A percentile compares a stretch with the other conserved stretches of the same genome.
These are phyloP conservation scores for Cicer cuneatum DNA, from an alignment of 306 rosid species.

Conservation along the genomic window DNA sequence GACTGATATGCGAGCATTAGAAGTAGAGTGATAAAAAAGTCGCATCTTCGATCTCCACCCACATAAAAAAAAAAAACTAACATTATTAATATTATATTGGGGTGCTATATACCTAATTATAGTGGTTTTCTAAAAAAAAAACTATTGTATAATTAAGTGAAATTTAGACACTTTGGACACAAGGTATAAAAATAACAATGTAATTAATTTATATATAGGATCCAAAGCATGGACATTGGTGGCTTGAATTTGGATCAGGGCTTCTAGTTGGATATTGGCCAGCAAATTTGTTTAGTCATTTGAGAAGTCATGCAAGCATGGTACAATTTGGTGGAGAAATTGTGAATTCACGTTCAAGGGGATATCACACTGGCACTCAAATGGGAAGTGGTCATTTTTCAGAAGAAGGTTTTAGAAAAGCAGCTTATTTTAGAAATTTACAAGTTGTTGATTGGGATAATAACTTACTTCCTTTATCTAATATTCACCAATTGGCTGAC, in stretches of 20 bases:
- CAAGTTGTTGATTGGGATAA: conserved; percentile 98
- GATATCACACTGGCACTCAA: conserved; percentile 89
- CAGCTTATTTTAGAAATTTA: conserved; percentile 91
- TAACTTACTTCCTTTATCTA: conserved; percentile 79
- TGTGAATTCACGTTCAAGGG: conserved; percentile 83
- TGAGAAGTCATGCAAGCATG: conserved; percentile 92
- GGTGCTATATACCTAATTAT: too few relatives aligned
- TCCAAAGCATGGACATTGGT: conserved; percentile 98
- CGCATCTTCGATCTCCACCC: too few relatives aligned
- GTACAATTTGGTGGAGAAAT: conserved; percentile 96
- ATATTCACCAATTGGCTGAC: conserved; percentile 81
- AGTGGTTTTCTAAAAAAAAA: too few relatives aligned
- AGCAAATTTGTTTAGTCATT: conserved; percentile 82
- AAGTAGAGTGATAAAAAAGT: too few relatives aligned
- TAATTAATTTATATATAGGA: conserved; percentile 59
- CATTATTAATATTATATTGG: too few relatives aligned
- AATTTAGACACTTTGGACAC: background rate
- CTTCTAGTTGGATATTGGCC: conserved; percentile 97
- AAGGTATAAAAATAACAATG: background rate
- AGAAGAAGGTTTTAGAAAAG: conserved; percentile 87
- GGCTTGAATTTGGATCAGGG: conserved; percentile 89
- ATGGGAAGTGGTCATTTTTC: conserved; percentile 99
- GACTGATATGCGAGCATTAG: too few relatives aligned
- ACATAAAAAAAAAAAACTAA: too few relatives aligned
- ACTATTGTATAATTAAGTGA: background rate